These are phyloP conservation scores for Candida krabiensis DNA, from an alignment of 805 yeast species.

Conservation along the genomic window DNA sequence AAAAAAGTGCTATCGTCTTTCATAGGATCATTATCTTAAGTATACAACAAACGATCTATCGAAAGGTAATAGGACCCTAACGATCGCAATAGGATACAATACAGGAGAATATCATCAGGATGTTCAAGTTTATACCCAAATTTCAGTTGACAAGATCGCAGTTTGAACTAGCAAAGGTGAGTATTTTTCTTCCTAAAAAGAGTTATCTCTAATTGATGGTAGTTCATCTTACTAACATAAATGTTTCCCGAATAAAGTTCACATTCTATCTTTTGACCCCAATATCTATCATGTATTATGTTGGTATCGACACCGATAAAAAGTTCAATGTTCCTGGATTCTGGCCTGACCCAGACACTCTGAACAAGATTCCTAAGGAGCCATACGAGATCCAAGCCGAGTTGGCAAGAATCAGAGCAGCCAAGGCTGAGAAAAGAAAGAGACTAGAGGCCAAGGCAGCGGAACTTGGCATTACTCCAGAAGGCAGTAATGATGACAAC, in stretches of 20 bases:
- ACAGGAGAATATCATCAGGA: too few species aligned
- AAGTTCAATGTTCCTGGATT: slow-evolving; percentile 91
- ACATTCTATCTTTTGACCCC: slow-evolving; percentile 86
- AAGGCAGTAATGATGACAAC: slow-evolving; percentile 41
- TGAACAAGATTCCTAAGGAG: slow-evolving; percentile 90
- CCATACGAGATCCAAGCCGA: slow-evolving; percentile 91
- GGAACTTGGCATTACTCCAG: slow-evolving; percentile 63
- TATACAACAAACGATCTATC: too few species aligned
- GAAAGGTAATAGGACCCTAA: too few species aligned
- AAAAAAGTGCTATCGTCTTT: too few species aligned
- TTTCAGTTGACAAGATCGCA: slow-evolving; percentile 45
- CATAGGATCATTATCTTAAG: too few species aligned
- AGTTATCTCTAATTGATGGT: background rate
- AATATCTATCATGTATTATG: slow-evolving; percentile 87
- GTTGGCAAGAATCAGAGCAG: slow-evolving; percentile 80
- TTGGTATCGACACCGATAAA: slow-evolving; percentile 85
- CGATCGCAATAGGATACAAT: too few species aligned
- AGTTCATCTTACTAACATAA: too few species aligned
- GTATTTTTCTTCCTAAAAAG: slow-evolving; percentile 15
- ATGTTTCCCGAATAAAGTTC: slow-evolving; percentile 49
- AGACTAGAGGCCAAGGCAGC: slow-evolving; percentile 70
- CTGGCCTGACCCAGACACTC: slow-evolving; percentile 95
- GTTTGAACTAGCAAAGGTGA: slow-evolving; percentile 50
- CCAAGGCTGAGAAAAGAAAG: slow-evolving; percentile 68
- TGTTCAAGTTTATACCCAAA: slow-evolving; percentile 19